Evolutionary conservation across 805 yeast genomes (phyloP).

Genomic region (Cyberlindnera mycetangii): DNA sequence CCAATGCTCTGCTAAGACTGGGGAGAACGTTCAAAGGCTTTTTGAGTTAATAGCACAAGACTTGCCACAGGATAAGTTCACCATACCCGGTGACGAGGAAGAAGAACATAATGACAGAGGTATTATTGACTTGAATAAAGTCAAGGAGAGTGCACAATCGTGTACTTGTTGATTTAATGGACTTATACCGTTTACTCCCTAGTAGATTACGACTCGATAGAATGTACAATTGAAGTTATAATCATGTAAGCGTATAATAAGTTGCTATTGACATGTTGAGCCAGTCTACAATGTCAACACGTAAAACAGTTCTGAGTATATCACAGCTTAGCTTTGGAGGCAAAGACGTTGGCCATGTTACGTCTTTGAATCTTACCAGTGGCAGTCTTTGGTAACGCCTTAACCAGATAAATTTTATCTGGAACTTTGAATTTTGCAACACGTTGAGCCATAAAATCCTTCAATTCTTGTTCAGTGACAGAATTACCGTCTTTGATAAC

Average conservation of each 20-base stretch:
- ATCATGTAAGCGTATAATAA: too few species aligned
- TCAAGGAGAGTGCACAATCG: constrained; percentile 6
- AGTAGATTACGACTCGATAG: too few species aligned
- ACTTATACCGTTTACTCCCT: too few species aligned
- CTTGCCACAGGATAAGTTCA: constrained; percentile 37
- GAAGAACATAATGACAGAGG: constrained; percentile 21
- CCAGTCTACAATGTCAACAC: too few species aligned
- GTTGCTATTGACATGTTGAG: too few species aligned
- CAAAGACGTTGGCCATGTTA: constrained; percentile 53
- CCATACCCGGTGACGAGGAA: constrained; percentile 5
- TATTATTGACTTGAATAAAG: constrained; percentile 32
- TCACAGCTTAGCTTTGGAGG: constrained; percentile 32
- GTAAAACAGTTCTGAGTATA: neutral
- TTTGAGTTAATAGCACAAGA: constrained; percentile 44
- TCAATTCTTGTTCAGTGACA: constrained; percentile 41
- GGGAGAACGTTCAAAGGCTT: constrained; percentile 51
- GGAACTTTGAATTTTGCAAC: constrained; percentile 64
- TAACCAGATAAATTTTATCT: constrained; percentile 51
- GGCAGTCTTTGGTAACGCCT: constrained; percentile 68
- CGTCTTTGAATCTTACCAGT: constrained; percentile 77
- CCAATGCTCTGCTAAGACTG: constrained; percentile 54
- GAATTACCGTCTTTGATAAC: constrained; percentile 45
- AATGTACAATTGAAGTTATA: too few species aligned
- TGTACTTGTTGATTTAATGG: constrained; percentile 7
- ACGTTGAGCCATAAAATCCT: constrained; percentile 41